These are phyloP conservation scores for Amanita inopinata DNA, from an alignment of 768 basidiomycete species.

Conservation along the genomic window DNA sequence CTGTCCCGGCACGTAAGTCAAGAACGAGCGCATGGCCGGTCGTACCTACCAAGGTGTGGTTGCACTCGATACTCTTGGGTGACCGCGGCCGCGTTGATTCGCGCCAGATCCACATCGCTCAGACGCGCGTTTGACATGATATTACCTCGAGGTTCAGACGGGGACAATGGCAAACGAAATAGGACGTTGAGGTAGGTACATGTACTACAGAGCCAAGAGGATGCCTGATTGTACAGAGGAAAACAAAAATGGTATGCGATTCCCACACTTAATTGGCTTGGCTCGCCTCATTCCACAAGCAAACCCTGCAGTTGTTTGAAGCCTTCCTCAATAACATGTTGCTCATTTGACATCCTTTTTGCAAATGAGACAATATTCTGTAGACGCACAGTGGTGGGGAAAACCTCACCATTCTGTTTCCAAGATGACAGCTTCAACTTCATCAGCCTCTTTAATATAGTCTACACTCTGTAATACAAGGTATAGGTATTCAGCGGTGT, in stretches of 20 bases:
- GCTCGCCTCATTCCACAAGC: not conserved
- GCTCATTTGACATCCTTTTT: constrained; percentile 8
- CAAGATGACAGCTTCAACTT: constrained; percentile 57
- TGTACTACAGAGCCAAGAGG: not conserved
- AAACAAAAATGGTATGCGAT: constrained; percentile 1
- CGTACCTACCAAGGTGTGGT: constrained; percentile 70
- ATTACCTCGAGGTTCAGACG: constrained; percentile 2
- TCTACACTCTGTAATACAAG: constrained; percentile 65
- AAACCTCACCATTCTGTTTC: constrained; percentile 74
- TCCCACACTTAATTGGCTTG: constrained; percentile 1
- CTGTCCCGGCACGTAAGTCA: constrained; percentile 27
- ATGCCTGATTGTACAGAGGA: not conserved
- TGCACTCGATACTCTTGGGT: constrained; percentile 83
- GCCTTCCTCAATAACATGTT: not conserved
- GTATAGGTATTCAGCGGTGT: constrained; percentile 79
- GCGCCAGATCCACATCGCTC: constrained; percentile 63
- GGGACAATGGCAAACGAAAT: not conserved
- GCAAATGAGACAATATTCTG: not conserved
- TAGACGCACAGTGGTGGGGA: not conserved
- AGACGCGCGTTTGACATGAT: constrained; percentile 49
- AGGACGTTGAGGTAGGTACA: not conserved
- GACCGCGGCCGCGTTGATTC: constrained; percentile 82
- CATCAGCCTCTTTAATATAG: constrained; percentile 52
- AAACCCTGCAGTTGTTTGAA: constrained; percentile 1
- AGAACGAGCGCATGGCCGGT: constrained; percentile 10